Evolutionary conservation across 169 alveolate genomes (phyloP), one percentile per base, ranked within the genome.

Genomic region (Plasmodium gonderi): DNA sequence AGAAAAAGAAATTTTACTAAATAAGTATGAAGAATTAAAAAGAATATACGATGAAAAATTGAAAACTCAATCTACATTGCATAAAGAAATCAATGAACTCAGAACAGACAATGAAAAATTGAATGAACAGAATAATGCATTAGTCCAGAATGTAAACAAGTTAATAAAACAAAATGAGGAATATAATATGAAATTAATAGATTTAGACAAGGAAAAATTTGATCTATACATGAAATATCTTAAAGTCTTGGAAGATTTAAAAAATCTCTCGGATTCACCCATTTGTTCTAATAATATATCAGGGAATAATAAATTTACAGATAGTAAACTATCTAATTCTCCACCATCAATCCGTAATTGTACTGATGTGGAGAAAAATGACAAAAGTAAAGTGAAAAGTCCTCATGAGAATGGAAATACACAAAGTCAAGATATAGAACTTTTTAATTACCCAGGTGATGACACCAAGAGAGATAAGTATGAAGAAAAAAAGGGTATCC

Each of bases 11-110:
- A 40, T 20, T n/a, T 36, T 85, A 54, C 45, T 85, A 74, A 74
- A 85, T 64, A 76, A 85, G 67, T 85, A 85, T 75, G 87, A 85
- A 36, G 87, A 72, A 38, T 75, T 85, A n/a, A 85, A 85, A 78
- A 74, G 54, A 54, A 17, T 75, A 33, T 29, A 74, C 47, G 92
- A 85, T 20, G 80, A 85, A 40, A 85, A 85, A 65, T 33, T 85
- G 47, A 85, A 85, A 51, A 20, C 44, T 0, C 77, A 85, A 85
- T 54, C 83, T 29, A n/a, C 29, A 17, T 31, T 85, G 42, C 78
- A 85, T 65, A 36, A 45, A 23, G 92, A 85, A 36, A 76, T 85
- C 64, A 76, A 36, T 85, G 89, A 85, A 38, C 45, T 85, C 20
- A 47, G 72, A 44, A 85, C 40, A 31, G n/a, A 31, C 9, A 85